phyloP scores from a whole-genome alignment of 1,284 basidiomycete species.

The Bjerkandera adusta region DNA sequence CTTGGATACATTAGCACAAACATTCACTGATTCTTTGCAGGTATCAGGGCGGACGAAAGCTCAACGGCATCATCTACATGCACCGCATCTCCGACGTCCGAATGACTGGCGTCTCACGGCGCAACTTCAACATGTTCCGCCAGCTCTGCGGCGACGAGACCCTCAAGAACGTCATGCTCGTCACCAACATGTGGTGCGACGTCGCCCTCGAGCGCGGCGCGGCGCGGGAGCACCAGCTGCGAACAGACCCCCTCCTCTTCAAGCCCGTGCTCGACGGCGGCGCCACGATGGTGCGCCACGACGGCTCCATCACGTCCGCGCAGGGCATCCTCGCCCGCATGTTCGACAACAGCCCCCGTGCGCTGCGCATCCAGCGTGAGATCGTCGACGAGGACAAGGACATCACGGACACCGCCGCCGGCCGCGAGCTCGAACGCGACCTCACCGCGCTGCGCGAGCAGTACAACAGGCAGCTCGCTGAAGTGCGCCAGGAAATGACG shows the following conservation, averaged over 20 bases:
- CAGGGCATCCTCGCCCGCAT: conserved; percentile 13
- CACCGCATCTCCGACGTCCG: conserved; percentile 53
- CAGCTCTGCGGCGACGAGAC: conserved; percentile 49
- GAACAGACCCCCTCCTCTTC: conserved; percentile 19
- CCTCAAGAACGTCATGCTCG: conserved; percentile 47
- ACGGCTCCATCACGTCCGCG: conserved; percentile 17
- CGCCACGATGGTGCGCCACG: conserved; percentile 21
- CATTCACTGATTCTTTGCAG: conserved; percentile 21
- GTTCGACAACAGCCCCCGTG: conserved; percentile 12
- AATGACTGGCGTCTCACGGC: conserved; percentile 46
- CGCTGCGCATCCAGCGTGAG: conserved; percentile 19
- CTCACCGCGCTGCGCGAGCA: conserved; percentile 6
- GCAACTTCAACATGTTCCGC: conserved; percentile 50
- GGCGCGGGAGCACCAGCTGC: conserved; percentile 20
- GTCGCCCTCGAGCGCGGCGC: conserved; percentile 25
- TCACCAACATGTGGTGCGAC: conserved; percentile 52
- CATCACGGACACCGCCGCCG: conserved; percentile 15
- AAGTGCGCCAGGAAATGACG: neutral
- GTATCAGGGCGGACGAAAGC: conserved; percentile 37
- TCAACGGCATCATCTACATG: conserved; percentile 53
- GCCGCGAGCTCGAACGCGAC: conserved; percentile 12
- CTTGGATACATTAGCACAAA: neutral
- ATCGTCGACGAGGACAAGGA: conserved; percentile 19
- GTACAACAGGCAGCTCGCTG: conserved; percentile 3
- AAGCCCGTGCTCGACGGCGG: conserved; percentile 20